phyloP scores from a whole-genome alignment of 2,329 filamentous ascomycete species.

The Tolypocladium guangdongense region DNA sequence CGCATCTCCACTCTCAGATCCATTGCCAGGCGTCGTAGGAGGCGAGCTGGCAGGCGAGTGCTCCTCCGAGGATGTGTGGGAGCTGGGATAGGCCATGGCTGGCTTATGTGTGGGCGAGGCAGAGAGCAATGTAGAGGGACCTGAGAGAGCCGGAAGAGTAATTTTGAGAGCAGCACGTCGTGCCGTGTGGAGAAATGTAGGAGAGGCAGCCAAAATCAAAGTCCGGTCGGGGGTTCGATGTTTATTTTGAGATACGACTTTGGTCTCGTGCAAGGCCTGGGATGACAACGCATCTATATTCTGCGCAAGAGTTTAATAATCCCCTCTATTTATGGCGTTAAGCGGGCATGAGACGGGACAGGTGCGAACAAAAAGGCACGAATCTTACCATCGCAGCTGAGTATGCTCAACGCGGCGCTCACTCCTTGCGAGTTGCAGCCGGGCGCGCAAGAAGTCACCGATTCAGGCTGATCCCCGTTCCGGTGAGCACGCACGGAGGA shows the following conservation, averaged over 20 bases:
- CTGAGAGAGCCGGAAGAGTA: neutral
- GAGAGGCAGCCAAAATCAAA: neutral
- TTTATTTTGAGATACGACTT: neutral
- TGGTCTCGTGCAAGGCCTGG: neutral
- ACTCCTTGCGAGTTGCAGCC: neutral
- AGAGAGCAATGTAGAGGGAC: neutral
- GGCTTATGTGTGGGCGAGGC: neutral
- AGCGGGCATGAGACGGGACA: neutral
- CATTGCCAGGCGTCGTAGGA: constrained; percentile 7
- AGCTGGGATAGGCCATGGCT: constrained; percentile 7
- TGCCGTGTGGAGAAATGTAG: neutral
- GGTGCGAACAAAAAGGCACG: neutral
- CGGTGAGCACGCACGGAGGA: neutral
- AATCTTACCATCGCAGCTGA: neutral
- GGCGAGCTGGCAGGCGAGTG: constrained; percentile 8
- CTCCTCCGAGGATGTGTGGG: constrained; percentile 5
- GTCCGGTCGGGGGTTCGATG: neutral
- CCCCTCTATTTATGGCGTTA: too few species aligned
- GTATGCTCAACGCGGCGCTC: neutral
- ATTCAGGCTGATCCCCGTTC: neutral
- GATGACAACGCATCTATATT: neutral
- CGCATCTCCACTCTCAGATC: constrained; percentile 8
- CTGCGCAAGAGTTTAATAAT: neutral
- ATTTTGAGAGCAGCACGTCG: neutral
- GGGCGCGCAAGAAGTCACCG: neutral